Conservation (phyloP, 2,329 filamentous ascomycete genomes). For the Elsinoe arachidis region DNA sequence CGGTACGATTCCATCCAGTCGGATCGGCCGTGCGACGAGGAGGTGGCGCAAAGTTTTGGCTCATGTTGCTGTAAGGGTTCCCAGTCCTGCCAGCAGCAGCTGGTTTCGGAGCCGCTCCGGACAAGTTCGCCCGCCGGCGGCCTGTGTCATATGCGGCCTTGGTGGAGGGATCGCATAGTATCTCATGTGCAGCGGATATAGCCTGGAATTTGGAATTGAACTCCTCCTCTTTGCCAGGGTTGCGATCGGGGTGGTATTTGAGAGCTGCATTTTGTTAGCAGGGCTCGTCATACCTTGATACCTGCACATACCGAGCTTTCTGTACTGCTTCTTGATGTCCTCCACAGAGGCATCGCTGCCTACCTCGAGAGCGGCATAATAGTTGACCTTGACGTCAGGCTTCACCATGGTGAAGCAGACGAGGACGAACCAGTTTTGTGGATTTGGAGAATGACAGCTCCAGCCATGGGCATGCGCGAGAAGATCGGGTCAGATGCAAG, state of each 20-base stretch:
- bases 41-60: conserved; percentile 31
- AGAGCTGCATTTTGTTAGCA: conserved; percentile 48
- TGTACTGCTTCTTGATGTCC: conserved; percentile 79
- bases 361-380: conserved; percentile 77
- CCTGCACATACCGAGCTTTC: conserved; percentile 58
- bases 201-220: conserved; percentile 75
- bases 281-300: background rate
- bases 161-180: conserved; percentile 53
- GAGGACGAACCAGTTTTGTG: background rate
- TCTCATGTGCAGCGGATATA: conserved; percentile 78
- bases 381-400: conserved; percentile 48
- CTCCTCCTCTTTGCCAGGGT: conserved; percentile 71
- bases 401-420: conserved; percentile 27
- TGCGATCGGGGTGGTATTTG: conserved; percentile 82
- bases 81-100: conserved; percentile 11
- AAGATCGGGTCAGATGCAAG: background rate
- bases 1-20: conserved; percentile 30
- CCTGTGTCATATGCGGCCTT: conserved; percentile 56
- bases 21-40: conserved; percentile 30
- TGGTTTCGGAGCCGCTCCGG: conserved; percentile 18
- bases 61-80: conserved; percentile 32
- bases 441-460: background rate
- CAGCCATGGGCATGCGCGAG: background rate
- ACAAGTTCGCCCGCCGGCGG: conserved; percentile 42
- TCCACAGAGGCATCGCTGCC: conserved; percentile 56